A percentile compares a stretch with the other conserved stretches of the same genome.
These are phyloP conservation scores for Rhizodiscina lignyota DNA, from an alignment of 495 filamentous ascomycete genomes.

Conservation along the genomic window DNA sequence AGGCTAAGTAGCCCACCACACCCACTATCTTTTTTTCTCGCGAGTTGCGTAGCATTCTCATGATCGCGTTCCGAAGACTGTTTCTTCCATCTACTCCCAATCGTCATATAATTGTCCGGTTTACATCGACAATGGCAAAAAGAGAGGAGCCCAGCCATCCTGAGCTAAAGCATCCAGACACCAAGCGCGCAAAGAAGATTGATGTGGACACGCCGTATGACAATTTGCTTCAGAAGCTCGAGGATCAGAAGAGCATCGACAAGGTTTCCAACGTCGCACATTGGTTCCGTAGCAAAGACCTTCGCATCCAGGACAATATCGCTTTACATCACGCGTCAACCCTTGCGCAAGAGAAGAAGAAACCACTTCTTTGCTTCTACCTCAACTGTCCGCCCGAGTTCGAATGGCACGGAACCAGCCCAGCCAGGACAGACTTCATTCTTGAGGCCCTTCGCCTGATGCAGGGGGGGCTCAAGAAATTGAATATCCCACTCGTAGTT, in stretches of 20 bases:
- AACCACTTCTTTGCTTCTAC: no score
- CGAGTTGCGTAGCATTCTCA: no score
- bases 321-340: constrained; percentile 21
- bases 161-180: constrained; percentile 22
- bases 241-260: constrained; percentile 11
- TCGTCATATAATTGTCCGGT: no score
- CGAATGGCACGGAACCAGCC: no score
- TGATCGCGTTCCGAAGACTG: no score
- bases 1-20: no score
- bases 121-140: no score
- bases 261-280: constrained; percentile 18
- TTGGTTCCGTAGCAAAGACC: constrained; percentile 26
- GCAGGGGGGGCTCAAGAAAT: constrained; percentile 21
- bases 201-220: constrained; percentile 20
- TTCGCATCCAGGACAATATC: constrained; percentile 27
- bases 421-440: constrained; percentile 27
- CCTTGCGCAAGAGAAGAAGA: constrained; percentile 21
- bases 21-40: no score
- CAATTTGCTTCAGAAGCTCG: constrained; percentile 13
- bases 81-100: no score
- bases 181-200: constrained; percentile 28
- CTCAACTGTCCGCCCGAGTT: no score
- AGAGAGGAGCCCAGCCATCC: no score
- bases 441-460: constrained; percentile 22
- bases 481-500: constrained; percentile 24